Base-by-base conservation (phyloP, 371 early-diverging fungal species). In the Zychaea mexicana region DNA sequence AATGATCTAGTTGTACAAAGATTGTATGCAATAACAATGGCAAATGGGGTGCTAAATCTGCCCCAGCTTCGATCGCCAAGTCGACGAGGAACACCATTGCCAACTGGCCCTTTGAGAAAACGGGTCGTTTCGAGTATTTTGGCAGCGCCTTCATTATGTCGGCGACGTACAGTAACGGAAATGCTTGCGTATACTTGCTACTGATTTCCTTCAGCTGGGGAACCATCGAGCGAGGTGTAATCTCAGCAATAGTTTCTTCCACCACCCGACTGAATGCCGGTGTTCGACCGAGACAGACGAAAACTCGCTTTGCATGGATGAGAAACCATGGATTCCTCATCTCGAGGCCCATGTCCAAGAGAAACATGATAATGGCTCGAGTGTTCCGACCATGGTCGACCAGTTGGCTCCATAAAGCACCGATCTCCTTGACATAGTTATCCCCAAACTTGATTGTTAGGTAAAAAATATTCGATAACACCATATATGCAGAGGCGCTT, bases 361-460 rank as follows among this genome's bases (percentile, higher is more conserved):
- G 66, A 67, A 83, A 94, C 65, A 90, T 85, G 13, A 94, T 81
- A 31, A 93, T 88, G 0, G 88, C 87, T 12, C 84, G 77, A 0
- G 90, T 83, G 60, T 93, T 90, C 13, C 81, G 77, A 26, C 82
- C 81, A 63, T 87, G 81, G 59, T 86, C 88, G 0, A 91, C 90
- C 21, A 96, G 71, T 64, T 91, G 89, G 36, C 88, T 79, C 97
- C 97, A 97, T 9, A 94, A 60, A 7, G 79, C 82, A 54, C 93
- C 94, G 26, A 94, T 80, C 62, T 93, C 94, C 46, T 87, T 80
- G 52, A 93, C 84, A 60, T 87, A 90, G 3, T 86, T 79, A 66
- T 92, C 91, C 3, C 91, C 94, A 69, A 89, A 91, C 65, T 88
- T 90, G 59, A 92, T 85, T 0, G 96, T 96, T 54, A 96, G 74